Evolutionary conservation across 1,139 yeast genomes (phyloP).

Genomic region (Yamadazyma songkhlaensis): DNA sequence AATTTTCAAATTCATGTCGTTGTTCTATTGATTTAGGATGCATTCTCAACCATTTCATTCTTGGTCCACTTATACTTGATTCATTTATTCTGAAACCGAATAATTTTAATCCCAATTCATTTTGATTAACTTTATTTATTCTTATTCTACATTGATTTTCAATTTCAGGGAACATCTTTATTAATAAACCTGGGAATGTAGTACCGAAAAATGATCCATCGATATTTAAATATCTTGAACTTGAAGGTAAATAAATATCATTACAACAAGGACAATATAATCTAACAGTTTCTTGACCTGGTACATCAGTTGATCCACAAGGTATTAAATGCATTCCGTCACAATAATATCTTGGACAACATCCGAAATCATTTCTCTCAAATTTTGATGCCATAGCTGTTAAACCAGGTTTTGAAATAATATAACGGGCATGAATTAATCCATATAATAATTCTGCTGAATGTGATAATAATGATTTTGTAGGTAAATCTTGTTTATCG

Average conservation of each 20-base stretch:
- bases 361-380: conserved; percentile 85
- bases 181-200: conserved; percentile 87
- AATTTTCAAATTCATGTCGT: conserved; percentile 54
- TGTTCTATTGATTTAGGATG: conserved; percentile 62
- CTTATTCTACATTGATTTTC: conserved; percentile 48
- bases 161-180: conserved; percentile 86
- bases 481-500: conserved; percentile 49
- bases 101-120: conserved; percentile 66
- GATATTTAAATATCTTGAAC: conserved; percentile 77
- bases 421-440: conserved; percentile 87
- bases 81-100: conserved; percentile 88
- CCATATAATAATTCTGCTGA: conserved; percentile 93
- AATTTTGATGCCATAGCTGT: conserved; percentile 96
- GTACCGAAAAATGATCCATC: conserved; percentile 98
- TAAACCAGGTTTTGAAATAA: conserved; percentile 85
- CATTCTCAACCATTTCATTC: conserved; percentile 93
- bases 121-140: conserved; percentile 51
- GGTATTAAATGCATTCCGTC: conserved; percentile 93
- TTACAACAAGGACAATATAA: conserved; percentile 93
- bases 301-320: conserved; percentile 85
- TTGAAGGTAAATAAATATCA: conserved; percentile 84
- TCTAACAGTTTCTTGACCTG: conserved; percentile 89
- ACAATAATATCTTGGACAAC: conserved; percentile 88
- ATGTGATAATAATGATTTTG: conserved; percentile 75
- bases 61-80: conserved; percentile 74